These are phyloP conservation scores for Biscogniauxia sp. DNA, from an alignment of 2,329 filamentous ascomycete genomes.

Conservation along the genomic window DNA sequence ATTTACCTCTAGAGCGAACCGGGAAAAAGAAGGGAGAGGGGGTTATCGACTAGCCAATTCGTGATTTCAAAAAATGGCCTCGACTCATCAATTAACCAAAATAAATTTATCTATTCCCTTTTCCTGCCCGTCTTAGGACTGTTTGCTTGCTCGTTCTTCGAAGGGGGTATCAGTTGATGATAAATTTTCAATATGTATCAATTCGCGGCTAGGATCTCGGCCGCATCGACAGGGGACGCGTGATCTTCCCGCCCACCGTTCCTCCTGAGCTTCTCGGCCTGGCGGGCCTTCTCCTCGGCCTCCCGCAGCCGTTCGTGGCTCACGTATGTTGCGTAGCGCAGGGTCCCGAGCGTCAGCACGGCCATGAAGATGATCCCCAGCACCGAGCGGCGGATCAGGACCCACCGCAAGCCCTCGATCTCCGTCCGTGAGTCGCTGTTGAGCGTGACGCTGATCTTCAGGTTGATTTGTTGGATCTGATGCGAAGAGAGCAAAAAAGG, in stretches of 20 bases:
- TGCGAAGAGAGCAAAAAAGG: neutral
- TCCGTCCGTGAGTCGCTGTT: conserved; percentile 90
- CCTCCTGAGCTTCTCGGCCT: conserved; percentile 42
- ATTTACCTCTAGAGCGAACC: no score
- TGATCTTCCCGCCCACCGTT: conserved; percentile 47
- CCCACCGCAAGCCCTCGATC: conserved; percentile 88
- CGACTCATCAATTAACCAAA: no score
- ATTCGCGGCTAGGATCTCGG: conserved; percentile 57
- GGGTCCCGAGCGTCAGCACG: conserved; percentile 55
- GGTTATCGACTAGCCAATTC: no score
- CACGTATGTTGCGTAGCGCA: conserved; percentile 60
- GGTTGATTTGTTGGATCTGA: conserved; percentile 89
- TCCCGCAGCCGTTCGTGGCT: conserved; percentile 49
- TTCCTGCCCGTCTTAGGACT: neutral
- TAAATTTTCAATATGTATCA: conserved; percentile 26
- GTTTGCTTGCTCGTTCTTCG: no score
- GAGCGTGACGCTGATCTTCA: conserved; percentile 88
- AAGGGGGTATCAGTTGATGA: conserved; percentile 21
- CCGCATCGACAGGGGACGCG: conserved; percentile 49
- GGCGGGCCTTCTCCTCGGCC: conserved; percentile 41
- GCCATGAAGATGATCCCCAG: conserved; percentile 66
- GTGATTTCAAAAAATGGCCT: no score
- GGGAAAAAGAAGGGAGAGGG: no score
- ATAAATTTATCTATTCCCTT: conserved; percentile 7
- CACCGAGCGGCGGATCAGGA: conserved; percentile 64